Conservation (phyloP, 768 basidiomycete genomes). For the Amanita fuliginea region DNA sequence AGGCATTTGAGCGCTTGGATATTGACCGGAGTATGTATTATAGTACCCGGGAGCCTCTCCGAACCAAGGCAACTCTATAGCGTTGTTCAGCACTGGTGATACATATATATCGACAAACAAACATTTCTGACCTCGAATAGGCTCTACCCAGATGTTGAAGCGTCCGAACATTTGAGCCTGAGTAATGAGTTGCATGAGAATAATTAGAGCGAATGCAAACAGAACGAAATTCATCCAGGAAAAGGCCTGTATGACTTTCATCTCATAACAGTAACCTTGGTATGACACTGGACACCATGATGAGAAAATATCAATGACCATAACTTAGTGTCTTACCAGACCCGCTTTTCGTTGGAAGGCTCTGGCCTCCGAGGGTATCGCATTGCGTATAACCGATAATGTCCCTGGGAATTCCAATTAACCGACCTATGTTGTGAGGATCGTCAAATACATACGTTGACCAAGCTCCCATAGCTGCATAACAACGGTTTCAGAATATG, state of each 20-base stretch:
- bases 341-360: constrained; percentile 40
- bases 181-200: constrained; percentile 45
- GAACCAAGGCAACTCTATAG: constrained; percentile 63
- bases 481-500: constrained; percentile 3
- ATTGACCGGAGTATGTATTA: constrained; percentile 22
- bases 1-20: constrained; percentile 24
- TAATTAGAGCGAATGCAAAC: constrained; percentile 34
- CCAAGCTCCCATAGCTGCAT: constrained; percentile 66
- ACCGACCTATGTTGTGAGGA: neutral
- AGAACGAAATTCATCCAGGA: constrained; percentile 63
- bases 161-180: constrained; percentile 45
- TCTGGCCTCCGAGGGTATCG: constrained; percentile 31
- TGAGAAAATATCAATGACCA: constrained; percentile 2
- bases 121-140: constrained; percentile 33
- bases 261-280: constrained; percentile 58
- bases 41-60: constrained; percentile 60
- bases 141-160: constrained; percentile 44
- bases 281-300: constrained; percentile 32
- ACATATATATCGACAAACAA: neutral
- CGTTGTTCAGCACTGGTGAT: neutral
- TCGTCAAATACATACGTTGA: constrained; percentile 35
- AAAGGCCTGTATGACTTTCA: constrained; percentile 70
- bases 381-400: constrained; percentile 59
- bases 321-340: constrained; percentile 29
- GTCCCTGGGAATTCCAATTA: constrained; percentile 33